Base-by-base conservation (phyloP, 2,329 filamentous ascomycete genomes). In the Aspergillus hortae region DNA sequence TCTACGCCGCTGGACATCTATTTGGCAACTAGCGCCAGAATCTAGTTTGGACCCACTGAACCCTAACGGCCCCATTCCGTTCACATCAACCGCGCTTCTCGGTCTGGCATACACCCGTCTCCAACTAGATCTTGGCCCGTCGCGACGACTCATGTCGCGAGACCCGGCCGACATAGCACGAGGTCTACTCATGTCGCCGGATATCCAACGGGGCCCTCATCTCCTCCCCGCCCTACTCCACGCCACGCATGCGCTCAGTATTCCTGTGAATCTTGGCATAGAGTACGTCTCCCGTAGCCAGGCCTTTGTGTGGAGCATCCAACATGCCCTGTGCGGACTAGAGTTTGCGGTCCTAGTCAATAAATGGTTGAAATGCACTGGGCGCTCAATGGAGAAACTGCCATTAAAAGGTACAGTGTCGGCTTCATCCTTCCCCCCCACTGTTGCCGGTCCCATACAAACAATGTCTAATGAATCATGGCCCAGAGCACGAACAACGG, bases 271-370 rank as follows among this genome's bases (percentile, higher is more conserved):
- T 11, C 33, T 46, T 1, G 44, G 44, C 7, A 3, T 46, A 21
- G 33, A 35, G 21, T 46, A 36, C 36, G 32, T 46, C 11, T 27
- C 44, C 14, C 27, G 32, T 15, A 46, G 44, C 17, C 27, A 46
- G n/a, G 44, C 44, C 6, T 46, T 46, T 30, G 17, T 46, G 30
- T 46, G 44, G 44, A 46, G 44, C n/a, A 32, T 46, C n/a, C 44
- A 19, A 2, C 44, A 46, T 14, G n/a, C 44, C 11, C 32, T 46
- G 11, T 6, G n/a, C 9, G 23, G 44, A 11, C 23, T 46, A 5
- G 44, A 46, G 19, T 46, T 14, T 36, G 44, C 23, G 17, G 19
- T 46, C 11, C 19, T 46, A 10, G 7, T 46, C 14, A 46, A 32
- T 19, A 46, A 46, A 35, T 46, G 44, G 44, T 25, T 46, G n/a